A percentile compares a stretch with the other conserved stretches of the same genome.
phyloP scores from a whole-genome alignment of 371 early-diverging fungal genomes.

The Mortierella sp. region DNA sequence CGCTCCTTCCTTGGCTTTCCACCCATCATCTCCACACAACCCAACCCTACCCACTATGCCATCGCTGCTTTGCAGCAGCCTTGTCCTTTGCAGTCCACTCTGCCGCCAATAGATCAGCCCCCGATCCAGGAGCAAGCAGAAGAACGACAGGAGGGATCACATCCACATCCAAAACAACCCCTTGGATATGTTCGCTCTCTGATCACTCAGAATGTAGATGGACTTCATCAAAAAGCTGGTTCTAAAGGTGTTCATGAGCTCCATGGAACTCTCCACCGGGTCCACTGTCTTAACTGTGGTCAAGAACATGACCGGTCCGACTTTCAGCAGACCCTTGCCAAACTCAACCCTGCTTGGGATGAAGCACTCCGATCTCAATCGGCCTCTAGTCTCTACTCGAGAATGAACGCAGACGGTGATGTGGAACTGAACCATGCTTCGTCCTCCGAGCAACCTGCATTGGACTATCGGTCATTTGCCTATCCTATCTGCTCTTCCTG shows the following conservation, averaged over 20 bases:
- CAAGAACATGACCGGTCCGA: slow-evolving; percentile 59
- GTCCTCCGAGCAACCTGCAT: too few relatives aligned
- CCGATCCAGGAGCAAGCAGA: too few relatives aligned
- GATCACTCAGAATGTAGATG: slow-evolving; percentile 95
- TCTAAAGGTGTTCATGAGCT: slow-evolving; percentile 75
- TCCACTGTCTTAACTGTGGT: slow-evolving; percentile 79
- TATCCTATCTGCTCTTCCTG: slow-evolving; percentile 82
- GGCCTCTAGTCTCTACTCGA: slow-evolving; percentile 48
- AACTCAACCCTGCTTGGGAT: slow-evolving; percentile 80
- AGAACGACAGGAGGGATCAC: not conserved
- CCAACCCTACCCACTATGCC: slow-evolving; percentile 78
- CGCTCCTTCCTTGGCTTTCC: slow-evolving; percentile 90
- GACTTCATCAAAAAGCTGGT: slow-evolving; percentile 75
- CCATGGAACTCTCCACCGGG: slow-evolving; percentile 83
- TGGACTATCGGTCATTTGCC: slow-evolving; percentile 71
- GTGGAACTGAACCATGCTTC: slow-evolving; percentile 66
- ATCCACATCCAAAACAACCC: not conserved
- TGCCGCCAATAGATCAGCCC: too few relatives aligned
- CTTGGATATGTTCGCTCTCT: slow-evolving; percentile 56
- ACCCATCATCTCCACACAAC: slow-evolving; percentile 69
- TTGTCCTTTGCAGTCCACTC: not conserved
- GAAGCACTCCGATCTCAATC: slow-evolving; percentile 43
- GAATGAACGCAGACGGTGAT: slow-evolving; percentile 92
- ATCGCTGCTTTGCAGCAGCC: slow-evolving; percentile 62
- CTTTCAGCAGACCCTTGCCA: slow-evolving; percentile 74